Conservation (phyloP, 352 stramenopile species). For the Thalassiosira sp. region DNA sequence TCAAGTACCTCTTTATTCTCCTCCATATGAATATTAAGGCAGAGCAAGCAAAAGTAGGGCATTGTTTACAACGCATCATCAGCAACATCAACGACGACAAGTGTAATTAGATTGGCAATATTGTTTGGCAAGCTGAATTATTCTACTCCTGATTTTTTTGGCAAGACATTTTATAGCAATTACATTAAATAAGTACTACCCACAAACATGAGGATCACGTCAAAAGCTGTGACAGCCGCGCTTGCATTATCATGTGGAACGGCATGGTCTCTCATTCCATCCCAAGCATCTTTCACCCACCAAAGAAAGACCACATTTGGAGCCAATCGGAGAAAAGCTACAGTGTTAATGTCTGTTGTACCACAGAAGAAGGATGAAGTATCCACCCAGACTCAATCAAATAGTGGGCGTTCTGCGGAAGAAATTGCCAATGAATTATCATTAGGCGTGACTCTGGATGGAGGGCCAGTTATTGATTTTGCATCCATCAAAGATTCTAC, state of each 20-base stretch:
- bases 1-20: too few species aligned
- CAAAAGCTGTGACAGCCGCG: slow-evolving; percentile 3
- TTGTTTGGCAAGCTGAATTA: background rate
- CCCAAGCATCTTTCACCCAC: background rate
- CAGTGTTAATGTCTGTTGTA: slow-evolving; percentile 20
- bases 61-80: too few species aligned
- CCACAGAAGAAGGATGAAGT: slow-evolving; percentile 24
- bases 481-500: slow-evolving; percentile 67
- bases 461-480: slow-evolving; percentile 80
- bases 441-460: slow-evolving; percentile 66
- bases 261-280: slow-evolving; percentile 19
- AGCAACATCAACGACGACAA: too few species aligned
- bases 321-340: slow-evolving; percentile 4
- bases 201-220: slow-evolving; percentile 23
- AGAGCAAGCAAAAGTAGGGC: too few species aligned
- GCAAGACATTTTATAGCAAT: too few species aligned
- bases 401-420: slow-evolving; percentile 21
- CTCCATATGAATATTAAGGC: too few species aligned
- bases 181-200: background rate
- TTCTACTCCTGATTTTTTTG: too few species aligned
- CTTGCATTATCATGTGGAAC: slow-evolving; percentile 11
- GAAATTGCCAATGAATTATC: slow-evolving; percentile 71
- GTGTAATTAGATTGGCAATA: too few species aligned
- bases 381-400: background rate
- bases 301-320: background rate